Base-by-base conservation (phyloP, 2,329 filamentous ascomycete genomes). In the Zelopaecilomyces penicillatus region DNA sequence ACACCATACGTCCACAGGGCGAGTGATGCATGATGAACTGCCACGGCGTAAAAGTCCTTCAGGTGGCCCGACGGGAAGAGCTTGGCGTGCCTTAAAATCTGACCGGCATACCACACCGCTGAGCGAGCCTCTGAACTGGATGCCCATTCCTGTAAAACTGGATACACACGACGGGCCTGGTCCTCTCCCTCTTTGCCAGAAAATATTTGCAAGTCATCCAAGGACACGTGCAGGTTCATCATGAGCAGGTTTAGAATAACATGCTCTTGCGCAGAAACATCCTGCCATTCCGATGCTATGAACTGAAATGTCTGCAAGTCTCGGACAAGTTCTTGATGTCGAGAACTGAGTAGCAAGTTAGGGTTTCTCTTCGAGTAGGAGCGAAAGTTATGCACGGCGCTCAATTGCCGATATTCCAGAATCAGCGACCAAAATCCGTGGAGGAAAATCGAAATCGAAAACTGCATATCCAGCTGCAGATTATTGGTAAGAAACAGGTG, bases 1-100 rank as follows among this genome's bases (percentile, higher is more conserved):
- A 86, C 75, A 1, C 82, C 80, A 52, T 83, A 85, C 0, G 76
- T 75, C 85, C 85, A 88, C 35, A 87, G 65, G 0, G 78, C 76
- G 4, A 88, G 66, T 9, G 75, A 73, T 4, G 80, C 82, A 56
- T 87, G 83, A 56, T 86, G 84, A 0, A 86, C 73, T 0, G 76
- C 79, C 5, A 87, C 76, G 0, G 82, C 81, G 49, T 79, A 76
- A 57, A 87, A 86, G 50, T 83, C 79, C 37, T 78, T 75, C 4
- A 86, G 60, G 8, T 74, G 68, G 0, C 72, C 69, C 2, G 65
- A 58, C 0, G 77, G 71, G 39, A 82, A 74, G 39, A 64, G 48
- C 54, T 73, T 75, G 2, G 80, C 82, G 35, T 76, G 73, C 6
- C 79, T 73, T 5, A 87, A 58, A 2, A 84, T 71, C 58, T 85